Base-by-base conservation (phyloP, 352 stramenopile genomes). In the Globisporangium cystogenes region DNA sequence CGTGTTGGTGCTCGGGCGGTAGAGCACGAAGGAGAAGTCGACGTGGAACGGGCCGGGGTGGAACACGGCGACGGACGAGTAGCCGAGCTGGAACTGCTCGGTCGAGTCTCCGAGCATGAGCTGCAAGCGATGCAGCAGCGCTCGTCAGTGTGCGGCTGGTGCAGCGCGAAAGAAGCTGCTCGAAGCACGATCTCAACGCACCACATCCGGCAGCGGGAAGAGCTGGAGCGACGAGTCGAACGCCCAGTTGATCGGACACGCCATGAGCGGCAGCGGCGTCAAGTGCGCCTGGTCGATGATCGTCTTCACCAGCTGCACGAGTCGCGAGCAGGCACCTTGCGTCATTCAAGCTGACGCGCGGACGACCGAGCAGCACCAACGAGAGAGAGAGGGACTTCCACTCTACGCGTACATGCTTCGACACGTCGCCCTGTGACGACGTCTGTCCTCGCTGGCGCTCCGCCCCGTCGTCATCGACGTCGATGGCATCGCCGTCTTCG, bases 261-360 rank as follows among this genome's bases (percentile, higher is more conserved):
- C 72, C 53, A 90, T 80, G 15, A 97, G 60, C 33, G 88, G 86
- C 35, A 97, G 65, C 8, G 95, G 95, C 56, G 80, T 95, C 57
- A 98, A 68, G 57, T 98, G 93, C 15, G 85, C 87, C 75, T 98
- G 93, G 60, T 97, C 88, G 39, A 98, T 83, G 12, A 98, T 52
- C 52, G 87, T 90, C 68, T 89, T 83, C 67, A 84, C 71, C 72
- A 96, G 54, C 79, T 90, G 42, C 20, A 53, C 23, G 18, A 1
- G 12, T 7, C 11, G 40, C 15, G 36, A 60, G 10, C 33, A 47
- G 6, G 12, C 21, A 23, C 6, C 23, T 8, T 21, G 21, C 12
- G 21, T 20, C 7, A 51, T 39, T 39, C 33, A 14, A 3, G 11
- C 11, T 14, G 31, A 39, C 14, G n/a, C n/a, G n/a, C 14, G 33